Conservation (phyloP, 2,329 filamentous ascomycete species). For the Capronia coronata region DNA sequence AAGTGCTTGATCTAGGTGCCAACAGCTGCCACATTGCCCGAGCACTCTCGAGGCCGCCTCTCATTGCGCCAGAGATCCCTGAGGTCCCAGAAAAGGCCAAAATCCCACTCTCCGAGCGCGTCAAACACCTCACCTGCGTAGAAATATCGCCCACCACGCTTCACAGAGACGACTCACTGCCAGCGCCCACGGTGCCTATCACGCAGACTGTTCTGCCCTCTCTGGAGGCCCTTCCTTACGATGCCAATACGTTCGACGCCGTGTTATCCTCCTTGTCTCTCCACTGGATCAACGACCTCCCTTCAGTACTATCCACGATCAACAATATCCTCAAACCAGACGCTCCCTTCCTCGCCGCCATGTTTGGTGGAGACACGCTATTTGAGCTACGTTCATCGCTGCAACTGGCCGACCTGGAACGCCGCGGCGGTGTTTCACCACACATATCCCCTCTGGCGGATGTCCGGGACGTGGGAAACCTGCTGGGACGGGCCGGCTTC, state of each 20-base stretch:
- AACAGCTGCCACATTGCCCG: constrained; percentile 92
- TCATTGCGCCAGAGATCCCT: constrained; percentile 45
- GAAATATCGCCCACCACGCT: constrained; percentile 75
- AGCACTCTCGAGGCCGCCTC: constrained; percentile 60
- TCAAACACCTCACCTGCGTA: constrained; percentile 69
- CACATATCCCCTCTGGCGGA: constrained; percentile 89
- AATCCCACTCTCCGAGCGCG: constrained; percentile 59
- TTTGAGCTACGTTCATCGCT: constrained; percentile 90
- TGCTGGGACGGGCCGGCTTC: constrained; percentile 82
- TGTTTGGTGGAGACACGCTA: constrained; percentile 91
- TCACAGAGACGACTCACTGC: constrained; percentile 61
- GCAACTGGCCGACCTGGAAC: constrained; percentile 85
- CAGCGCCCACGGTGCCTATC: constrained; percentile 61
- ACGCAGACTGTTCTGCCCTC: constrained; percentile 64
- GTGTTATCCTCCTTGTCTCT: constrained; percentile 82
- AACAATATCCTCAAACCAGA: constrained; percentile 86
- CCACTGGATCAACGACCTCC: constrained; percentile 97
- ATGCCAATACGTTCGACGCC: constrained; percentile 72
- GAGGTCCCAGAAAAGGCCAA: constrained; percentile 16
- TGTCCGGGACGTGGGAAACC: constrained; percentile 80
- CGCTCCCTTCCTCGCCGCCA: constrained; percentile 84
- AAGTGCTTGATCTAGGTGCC: constrained; percentile 85
- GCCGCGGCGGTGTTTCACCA: constrained; percentile 82
- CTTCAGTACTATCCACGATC: constrained; percentile 73
- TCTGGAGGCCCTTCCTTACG: constrained; percentile 66